Evolutionary conservation across 352 stramenopile genomes (phyloP).

Genomic region (Phytophthora cactorum): DNA sequence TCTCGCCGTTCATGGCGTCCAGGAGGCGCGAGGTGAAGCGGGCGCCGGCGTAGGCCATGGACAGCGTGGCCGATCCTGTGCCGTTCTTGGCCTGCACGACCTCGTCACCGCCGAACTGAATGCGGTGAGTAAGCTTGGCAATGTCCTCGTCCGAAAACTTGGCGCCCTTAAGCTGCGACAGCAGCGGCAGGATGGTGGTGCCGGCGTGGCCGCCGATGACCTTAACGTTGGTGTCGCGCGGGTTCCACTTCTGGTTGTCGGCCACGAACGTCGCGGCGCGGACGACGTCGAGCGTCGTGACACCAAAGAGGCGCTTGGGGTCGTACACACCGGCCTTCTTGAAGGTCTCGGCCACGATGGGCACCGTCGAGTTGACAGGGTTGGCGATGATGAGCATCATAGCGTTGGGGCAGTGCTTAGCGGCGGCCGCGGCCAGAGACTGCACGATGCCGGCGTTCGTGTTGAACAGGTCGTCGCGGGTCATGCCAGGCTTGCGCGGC

Average conservation of each 20-base stretch:
- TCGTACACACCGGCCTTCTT: conserved; percentile 97
- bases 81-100: conserved; percentile 98
- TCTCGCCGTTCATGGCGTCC: conserved; percentile 94
- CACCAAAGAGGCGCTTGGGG: conserved; percentile 97
- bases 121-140: conserved; percentile 95
- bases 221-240: conserved; percentile 86
- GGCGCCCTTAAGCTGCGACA: conserved; percentile 95
- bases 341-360: conserved; percentile 98
- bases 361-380: conserved; percentile 99
- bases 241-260: conserved; percentile 81
- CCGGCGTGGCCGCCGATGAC: conserved; percentile 99
- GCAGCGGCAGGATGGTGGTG: conserved; percentile 99
- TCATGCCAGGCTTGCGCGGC: conserved; percentile 98
- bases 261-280: conserved; percentile 97
- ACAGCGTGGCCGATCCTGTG: conserved; percentile 97
- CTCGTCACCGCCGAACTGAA: conserved; percentile 94
- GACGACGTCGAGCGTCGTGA: conserved; percentile 98
- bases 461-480: conserved; percentile 96
- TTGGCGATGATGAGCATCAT: conserved; percentile 99
- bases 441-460: conserved; percentile 97
- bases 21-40: conserved; percentile 95
- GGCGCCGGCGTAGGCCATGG: conserved; percentile 98
- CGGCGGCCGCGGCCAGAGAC: conserved; percentile 93
- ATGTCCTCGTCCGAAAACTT: conserved; percentile 95
- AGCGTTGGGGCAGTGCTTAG: conserved; percentile 96